phyloP scores from a whole-genome alignment of 2,329 filamentous ascomycete species.

The Coleophoma cylindrospora region DNA sequence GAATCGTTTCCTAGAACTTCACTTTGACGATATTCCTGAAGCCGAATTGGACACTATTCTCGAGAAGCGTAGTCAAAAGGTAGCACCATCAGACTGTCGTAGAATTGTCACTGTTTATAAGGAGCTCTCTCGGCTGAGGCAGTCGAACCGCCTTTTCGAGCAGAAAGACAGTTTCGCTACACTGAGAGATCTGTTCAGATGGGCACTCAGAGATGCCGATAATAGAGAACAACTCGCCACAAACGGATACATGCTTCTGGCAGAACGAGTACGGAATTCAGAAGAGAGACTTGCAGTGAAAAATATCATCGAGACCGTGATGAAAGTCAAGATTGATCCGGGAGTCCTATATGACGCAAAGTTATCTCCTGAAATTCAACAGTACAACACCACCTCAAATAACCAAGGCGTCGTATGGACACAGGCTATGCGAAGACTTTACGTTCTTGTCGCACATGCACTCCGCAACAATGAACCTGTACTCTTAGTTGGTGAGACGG shows the following conservation, averaged over 20 bases:
- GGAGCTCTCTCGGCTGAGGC: slow-evolving; percentile 82
- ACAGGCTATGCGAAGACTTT: slow-evolving; percentile 85
- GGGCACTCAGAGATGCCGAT: slow-evolving; percentile 82
- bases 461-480: slow-evolving; percentile 90
- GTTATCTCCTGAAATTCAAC: slow-evolving; percentile 49
- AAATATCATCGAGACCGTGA: slow-evolving; percentile 80
- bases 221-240: slow-evolving; percentile 82
- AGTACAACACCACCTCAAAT: slow-evolving; percentile 41
- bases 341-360: slow-evolving; percentile 64
- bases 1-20: slow-evolving; percentile 93
- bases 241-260: slow-evolving; percentile 95
- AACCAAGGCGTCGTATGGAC: slow-evolving; percentile 83
- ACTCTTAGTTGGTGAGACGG: slow-evolving; percentile 90
- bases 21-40: slow-evolving; percentile 97
- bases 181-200: slow-evolving; percentile 89
- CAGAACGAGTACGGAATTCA: slow-evolving; percentile 86
- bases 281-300: slow-evolving; percentile 85
- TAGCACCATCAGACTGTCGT: slow-evolving; percentile 85
- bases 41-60: slow-evolving; percentile 89
- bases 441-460: slow-evolving; percentile 81
- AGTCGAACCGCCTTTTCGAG: slow-evolving; percentile 89
- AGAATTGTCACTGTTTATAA: slow-evolving; percentile 92
- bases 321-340: slow-evolving; percentile 79
- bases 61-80: slow-evolving; percentile 77
- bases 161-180: slow-evolving; percentile 98